Evolutionary conservation across 2,329 filamentous ascomycete genomes (phyloP).

Genomic region (Cryphonectria naterciae): DNA sequence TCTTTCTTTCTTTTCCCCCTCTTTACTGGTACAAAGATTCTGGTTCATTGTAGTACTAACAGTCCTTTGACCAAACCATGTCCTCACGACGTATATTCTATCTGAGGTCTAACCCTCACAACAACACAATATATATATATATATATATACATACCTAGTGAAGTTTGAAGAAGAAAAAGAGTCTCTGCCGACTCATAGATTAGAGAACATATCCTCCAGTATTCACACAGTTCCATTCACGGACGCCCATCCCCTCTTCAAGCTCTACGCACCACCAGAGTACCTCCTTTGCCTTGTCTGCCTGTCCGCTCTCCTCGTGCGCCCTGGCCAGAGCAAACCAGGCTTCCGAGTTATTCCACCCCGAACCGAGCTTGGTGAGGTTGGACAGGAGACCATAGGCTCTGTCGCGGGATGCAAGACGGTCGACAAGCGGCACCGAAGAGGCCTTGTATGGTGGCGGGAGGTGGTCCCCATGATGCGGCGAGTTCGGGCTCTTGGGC

Average conservation of each 20-base stretch:
- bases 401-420: constrained; percentile 86
- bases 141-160: background rate
- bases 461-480: constrained; percentile 46
- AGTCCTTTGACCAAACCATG: background rate
- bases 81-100: background rate
- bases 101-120: background rate
- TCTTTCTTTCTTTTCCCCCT: background rate
- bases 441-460: constrained; percentile 59
- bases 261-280: constrained; percentile 98
- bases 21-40: background rate
- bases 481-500: constrained; percentile 24
- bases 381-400: constrained; percentile 82
- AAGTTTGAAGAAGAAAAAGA: background rate
- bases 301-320: constrained; percentile 84
- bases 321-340: constrained; percentile 89
- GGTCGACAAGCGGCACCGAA: constrained; percentile 73
- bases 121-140: constrained; percentile 2
- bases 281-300: constrained; percentile 86
- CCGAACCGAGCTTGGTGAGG: constrained; percentile 80
- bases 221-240: constrained; percentile 75
- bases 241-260: constrained; percentile 80
- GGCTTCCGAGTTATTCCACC: constrained; percentile 91
- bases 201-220: constrained; percentile 68
- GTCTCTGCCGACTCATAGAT: constrained; percentile 11
- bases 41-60: background rate